These are phyloP conservation scores for Fusarium nelsonii DNA, from an alignment of 2,329 filamentous ascomycete species.

Conservation along the genomic window DNA sequence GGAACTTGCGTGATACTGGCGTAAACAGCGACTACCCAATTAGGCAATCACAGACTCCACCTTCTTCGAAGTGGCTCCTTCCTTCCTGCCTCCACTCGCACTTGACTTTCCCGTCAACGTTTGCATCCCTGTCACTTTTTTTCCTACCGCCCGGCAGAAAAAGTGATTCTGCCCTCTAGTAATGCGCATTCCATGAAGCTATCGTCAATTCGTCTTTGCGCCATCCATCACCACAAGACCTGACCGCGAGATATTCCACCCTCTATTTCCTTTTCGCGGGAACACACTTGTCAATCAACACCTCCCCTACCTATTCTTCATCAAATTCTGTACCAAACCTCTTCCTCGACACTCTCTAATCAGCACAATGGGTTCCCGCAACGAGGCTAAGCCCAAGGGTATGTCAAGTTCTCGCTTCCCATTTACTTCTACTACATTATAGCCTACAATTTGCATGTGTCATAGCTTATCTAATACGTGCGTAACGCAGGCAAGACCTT, in stretches of 20 bases:
- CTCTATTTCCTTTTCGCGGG: not conserved
- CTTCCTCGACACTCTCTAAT: conserved; percentile 3
- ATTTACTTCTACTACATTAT: not conserved
- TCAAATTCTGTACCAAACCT: not conserved
- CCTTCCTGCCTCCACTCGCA: conserved; percentile 17
- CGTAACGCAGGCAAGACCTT: conserved; percentile 25
- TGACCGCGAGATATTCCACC: conserved; percentile 9
- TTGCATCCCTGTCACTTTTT: conserved; percentile 1
- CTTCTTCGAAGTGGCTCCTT: conserved; percentile 7
- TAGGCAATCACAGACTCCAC: conserved; percentile 35
- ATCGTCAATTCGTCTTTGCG: conserved; percentile 34
- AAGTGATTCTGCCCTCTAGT: conserved; percentile 32
- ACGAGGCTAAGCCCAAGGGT: conserved; percentile 40
- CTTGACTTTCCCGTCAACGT: not conserved
- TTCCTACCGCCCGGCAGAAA: conserved; percentile 53
- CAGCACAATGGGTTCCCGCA: conserved; percentile 26
- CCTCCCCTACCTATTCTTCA: too few relatives aligned
- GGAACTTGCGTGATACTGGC: not conserved
- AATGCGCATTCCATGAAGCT: conserved; percentile 26
- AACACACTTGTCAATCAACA: too few relatives aligned
- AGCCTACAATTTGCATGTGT: not conserved
- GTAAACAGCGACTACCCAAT: conserved; percentile 38
- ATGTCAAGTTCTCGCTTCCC: not conserved
- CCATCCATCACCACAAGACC: conserved; percentile 14
- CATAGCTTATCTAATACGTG: conserved; percentile 5